A percentile compares a stretch with the other conserved stretches of the same genome.
These are phyloP conservation scores for Lentinula aciculospora DNA, from an alignment of 768 basidiomycete genomes.

Conservation along the genomic window DNA sequence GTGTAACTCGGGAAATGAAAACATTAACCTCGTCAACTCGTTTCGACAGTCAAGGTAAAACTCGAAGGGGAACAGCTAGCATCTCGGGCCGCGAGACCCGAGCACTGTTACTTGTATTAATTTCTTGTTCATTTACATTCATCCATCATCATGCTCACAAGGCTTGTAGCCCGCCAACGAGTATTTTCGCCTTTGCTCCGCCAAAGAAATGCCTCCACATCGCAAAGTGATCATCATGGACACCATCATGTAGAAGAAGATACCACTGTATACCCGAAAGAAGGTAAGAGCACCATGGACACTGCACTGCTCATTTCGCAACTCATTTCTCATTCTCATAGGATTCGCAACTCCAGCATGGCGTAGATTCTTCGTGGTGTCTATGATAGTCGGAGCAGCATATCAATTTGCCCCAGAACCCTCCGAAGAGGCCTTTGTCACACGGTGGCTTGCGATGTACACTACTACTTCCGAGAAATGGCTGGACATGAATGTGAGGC, in stretches of 20 bases:
- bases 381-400: constrained; percentile 43
- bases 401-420: constrained; percentile 69
- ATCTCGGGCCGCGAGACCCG: background rate
- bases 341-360: constrained; percentile 66
- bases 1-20: too few relatives aligned
- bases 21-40: too few relatives aligned
- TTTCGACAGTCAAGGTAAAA: too few relatives aligned
- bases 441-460: constrained; percentile 61
- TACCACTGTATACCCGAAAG: constrained; percentile 43
- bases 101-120: background rate
- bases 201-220: constrained; percentile 37
- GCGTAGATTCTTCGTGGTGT: constrained; percentile 53
- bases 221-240: constrained; percentile 33
- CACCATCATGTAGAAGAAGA: constrained; percentile 26
- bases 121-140: background rate
- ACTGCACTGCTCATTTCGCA: background rate
- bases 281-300: constrained; percentile 40
- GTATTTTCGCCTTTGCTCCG: constrained; percentile 20
- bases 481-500: constrained; percentile 50
- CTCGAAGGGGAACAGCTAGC: too few relatives aligned
- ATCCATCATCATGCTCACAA: constrained; percentile 3
- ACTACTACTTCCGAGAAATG: constrained; percentile 47
- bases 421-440: constrained; percentile 56
- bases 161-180: constrained; percentile 25
- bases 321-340: constrained; percentile 16